A percentile compares a stretch with the other conserved stretches of the same genome.
Evolutionary conservation across 1,139 yeast species (phyloP).

Genomic region (Blastobotrys proliferans): DNA sequence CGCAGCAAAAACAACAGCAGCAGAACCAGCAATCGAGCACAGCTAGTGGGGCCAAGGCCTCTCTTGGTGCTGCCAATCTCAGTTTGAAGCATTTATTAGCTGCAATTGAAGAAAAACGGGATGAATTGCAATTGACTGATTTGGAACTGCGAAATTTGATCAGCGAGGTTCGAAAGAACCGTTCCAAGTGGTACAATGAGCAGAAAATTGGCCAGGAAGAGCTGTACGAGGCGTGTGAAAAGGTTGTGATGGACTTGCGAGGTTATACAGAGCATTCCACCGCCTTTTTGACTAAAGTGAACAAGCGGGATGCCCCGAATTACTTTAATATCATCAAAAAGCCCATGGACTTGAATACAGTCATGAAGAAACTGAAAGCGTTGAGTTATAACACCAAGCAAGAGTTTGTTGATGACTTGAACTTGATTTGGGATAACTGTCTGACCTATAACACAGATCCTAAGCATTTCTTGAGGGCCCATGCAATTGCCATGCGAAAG

Average conservation of each 20-base stretch:
- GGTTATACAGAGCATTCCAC: slow-evolving; percentile 96
- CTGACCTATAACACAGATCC: slow-evolving; percentile 93
- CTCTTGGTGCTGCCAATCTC: slow-evolving; percentile 74
- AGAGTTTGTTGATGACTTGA: slow-evolving; percentile 87
- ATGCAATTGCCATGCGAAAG: slow-evolving; percentile 95
- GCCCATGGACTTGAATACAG: slow-evolving; percentile 97
- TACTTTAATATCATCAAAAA: slow-evolving; percentile 83
- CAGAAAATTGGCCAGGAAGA: slow-evolving; percentile 96
- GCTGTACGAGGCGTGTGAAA: slow-evolving; percentile 93
- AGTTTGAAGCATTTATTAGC: slow-evolving; percentile 77
- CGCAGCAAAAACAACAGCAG: background rate
- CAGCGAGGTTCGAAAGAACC: slow-evolving; percentile 87
- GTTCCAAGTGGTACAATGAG: slow-evolving; percentile 97
- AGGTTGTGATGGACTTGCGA: slow-evolving; percentile 83
- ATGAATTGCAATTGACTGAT: slow-evolving; percentile 71
- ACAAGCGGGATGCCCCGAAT: slow-evolving; percentile 96
- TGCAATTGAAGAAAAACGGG: slow-evolving; percentile 74
- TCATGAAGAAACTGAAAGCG: slow-evolving; percentile 78
- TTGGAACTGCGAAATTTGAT: slow-evolving; percentile 78
- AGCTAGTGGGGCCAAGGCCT: slow-evolving; percentile 35
- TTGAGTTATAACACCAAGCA: slow-evolving; percentile 78
- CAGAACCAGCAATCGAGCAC: background rate
- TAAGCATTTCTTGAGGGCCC: slow-evolving; percentile 81
- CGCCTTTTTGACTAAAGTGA: slow-evolving; percentile 89
- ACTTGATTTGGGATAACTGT: slow-evolving; percentile 95